Percentiles rank a stretch among this genome's conserved stretches.
These are phyloP conservation scores for Phyllosticta paracitricarpa DNA, from an alignment of 2,329 filamentous ascomycete genomes.

Conservation along the genomic window DNA sequence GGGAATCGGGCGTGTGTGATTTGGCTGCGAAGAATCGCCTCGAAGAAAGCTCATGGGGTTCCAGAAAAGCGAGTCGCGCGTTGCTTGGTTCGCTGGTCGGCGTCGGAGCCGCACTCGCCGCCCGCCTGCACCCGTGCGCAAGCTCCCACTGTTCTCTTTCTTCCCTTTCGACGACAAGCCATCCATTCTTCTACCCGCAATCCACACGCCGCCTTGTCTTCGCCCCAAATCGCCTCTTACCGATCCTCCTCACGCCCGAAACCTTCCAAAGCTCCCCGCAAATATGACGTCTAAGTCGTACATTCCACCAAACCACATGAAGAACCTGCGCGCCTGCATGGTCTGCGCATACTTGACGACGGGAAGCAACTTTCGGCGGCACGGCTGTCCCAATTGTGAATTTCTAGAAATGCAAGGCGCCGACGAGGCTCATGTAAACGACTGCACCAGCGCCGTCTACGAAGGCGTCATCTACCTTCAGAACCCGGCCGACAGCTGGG, in stretches of 20 bases:
- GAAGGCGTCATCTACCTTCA: slow-evolving; percentile 82
- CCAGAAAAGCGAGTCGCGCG: neutral
- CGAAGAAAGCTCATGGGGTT: neutral
- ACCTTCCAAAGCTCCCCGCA: neutral
- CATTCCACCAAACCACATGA: slow-evolving; percentile 64
- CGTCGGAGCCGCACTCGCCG: neutral
- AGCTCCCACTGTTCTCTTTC: neutral
- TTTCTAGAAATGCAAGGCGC: slow-evolving; percentile 76
- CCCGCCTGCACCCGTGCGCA: neutral
- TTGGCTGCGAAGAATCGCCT: neutral
- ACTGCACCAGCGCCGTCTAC: slow-evolving; percentile 93
- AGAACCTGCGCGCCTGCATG: slow-evolving; percentile 93
- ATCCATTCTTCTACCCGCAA: neutral
- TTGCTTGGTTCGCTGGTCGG: neutral
- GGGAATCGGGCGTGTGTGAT: neutral
- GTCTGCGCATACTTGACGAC: slow-evolving; percentile 93
- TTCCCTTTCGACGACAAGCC: neutral
- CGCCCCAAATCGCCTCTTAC: neutral
- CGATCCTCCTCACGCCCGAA: neutral
- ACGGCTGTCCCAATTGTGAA: slow-evolving; percentile 96
- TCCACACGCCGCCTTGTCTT: neutral
- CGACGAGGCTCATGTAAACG: slow-evolving; percentile 64
- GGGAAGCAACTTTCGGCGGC: slow-evolving; percentile 66
- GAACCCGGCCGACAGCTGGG: slow-evolving; percentile 79
- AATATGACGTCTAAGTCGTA: slow-evolving; percentile 1